Percentiles rank a stretch among this genome's conserved stretches.
Conservation (phyloP, 2,329 filamentous ascomycete genomes). For the Sclerotinia sclerotiorum region DNA sequence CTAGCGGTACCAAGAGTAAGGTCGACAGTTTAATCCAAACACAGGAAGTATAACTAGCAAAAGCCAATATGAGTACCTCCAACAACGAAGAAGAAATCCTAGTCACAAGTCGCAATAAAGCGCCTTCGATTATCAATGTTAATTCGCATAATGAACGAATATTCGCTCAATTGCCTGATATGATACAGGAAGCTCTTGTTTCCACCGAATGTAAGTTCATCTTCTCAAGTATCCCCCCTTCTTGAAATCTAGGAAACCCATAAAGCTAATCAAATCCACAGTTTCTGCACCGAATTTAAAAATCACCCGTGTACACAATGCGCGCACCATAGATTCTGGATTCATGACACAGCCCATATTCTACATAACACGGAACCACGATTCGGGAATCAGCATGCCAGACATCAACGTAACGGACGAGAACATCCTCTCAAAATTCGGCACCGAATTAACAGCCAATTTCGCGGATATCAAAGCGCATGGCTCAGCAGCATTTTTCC, state of each 20-base stretch:
- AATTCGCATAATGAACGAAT: slow-evolving; percentile 32
- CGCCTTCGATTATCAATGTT: slow-evolving; percentile 36
- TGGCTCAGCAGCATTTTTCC: slow-evolving; percentile 34
- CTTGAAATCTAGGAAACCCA: not conserved
- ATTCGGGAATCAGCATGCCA: slow-evolving; percentile 35
- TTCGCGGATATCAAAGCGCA: slow-evolving; percentile 36
- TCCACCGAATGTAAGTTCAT: slow-evolving; percentile 34
- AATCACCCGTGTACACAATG: slow-evolving; percentile 32
- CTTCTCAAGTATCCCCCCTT: not conserved
- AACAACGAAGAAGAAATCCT: slow-evolving; percentile 28
- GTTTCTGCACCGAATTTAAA: slow-evolving; percentile 34
- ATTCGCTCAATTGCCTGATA: slow-evolving; percentile 35
- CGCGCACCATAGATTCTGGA: slow-evolving; percentile 26
- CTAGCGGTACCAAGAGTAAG: not conserved
- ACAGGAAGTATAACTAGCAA: not conserved
- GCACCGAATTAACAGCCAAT: slow-evolving; percentile 35
- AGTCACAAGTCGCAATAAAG: slow-evolving; percentile 34
- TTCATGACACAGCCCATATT: slow-evolving; percentile 34
- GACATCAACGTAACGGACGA: slow-evolving; percentile 35
- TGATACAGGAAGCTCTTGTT: slow-evolving; percentile 37
- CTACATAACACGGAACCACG: slow-evolving; percentile 31
- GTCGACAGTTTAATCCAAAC: not conserved
- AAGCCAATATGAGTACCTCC: not conserved
- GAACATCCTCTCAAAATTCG: slow-evolving; percentile 35
- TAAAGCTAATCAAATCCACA: slow-evolving; percentile 1